Evolutionary conservation across 1,284 basidiomycete genomes (phyloP).

Genomic region (Agaricales sp.): DNA sequence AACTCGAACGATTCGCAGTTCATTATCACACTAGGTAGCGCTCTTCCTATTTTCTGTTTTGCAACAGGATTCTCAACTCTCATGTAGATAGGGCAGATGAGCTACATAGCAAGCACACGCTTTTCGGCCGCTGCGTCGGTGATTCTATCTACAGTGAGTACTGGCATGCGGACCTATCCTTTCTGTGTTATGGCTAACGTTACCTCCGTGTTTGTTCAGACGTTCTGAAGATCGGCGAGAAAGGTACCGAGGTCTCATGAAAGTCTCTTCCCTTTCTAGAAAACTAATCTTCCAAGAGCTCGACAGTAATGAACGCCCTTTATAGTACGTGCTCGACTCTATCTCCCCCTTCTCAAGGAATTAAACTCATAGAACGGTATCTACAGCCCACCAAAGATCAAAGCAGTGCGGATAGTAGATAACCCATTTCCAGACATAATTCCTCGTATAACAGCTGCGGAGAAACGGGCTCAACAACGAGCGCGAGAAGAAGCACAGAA

Average conservation of each 20-base stretch:
- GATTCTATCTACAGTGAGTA: slow-evolving; percentile 82
- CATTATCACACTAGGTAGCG: slow-evolving; percentile 80
- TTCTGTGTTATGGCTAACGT: slow-evolving; percentile 2
- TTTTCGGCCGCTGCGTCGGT: slow-evolving; percentile 75
- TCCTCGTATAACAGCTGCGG: slow-evolving; percentile 91
- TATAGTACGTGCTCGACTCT: slow-evolving; percentile 58
- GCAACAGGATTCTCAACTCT: slow-evolving; percentile 1
- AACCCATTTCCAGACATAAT: slow-evolving; percentile 94
- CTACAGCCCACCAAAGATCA: slow-evolving; percentile 80
- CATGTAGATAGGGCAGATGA: slow-evolving; percentile 74
- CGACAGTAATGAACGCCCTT: slow-evolving; percentile 70
- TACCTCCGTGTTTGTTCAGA: slow-evolving; percentile 32
- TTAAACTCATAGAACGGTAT: slow-evolving; percentile 7
- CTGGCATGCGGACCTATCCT: too few relatives aligned
- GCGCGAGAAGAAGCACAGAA: slow-evolving; percentile 68
- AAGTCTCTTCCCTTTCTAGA: background rate
- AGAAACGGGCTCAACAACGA: slow-evolving; percentile 73
- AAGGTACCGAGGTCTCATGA: slow-evolving; percentile 39
- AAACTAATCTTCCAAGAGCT: slow-evolving; percentile 45
- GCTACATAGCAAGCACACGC: slow-evolving; percentile 80
- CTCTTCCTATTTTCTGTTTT: slow-evolving; percentile 1
- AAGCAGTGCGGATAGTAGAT: slow-evolving; percentile 73
- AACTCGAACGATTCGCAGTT: slow-evolving; percentile 86
- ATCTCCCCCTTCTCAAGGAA: background rate
- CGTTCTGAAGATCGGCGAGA: slow-evolving; percentile 82